Percentiles rank a stretch among this genome's conserved stretches.
phyloP scores from a whole-genome alignment of 2,329 filamentous ascomycete genomes.

The Aschersonia sp. region DNA sequence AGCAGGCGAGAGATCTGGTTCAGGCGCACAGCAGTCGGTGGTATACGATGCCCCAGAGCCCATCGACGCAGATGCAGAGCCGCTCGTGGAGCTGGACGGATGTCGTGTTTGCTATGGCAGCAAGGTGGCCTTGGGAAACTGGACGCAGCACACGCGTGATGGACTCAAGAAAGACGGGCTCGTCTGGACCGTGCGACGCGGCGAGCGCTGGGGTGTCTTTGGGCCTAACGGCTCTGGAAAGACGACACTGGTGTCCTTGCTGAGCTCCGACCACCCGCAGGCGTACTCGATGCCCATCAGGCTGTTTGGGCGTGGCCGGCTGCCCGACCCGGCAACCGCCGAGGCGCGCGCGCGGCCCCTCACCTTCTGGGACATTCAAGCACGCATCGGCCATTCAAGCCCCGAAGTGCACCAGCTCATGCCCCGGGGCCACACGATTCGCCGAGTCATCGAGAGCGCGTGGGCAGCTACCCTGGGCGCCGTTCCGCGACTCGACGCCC shows the following conservation, averaged over 20 bases:
- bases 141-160: slow-evolving; percentile 44
- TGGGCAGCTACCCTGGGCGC: slow-evolving; percentile 73
- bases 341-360: slow-evolving; percentile 40
- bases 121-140: slow-evolving; percentile 68
- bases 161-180: slow-evolving; percentile 43
- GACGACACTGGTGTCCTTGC: slow-evolving; percentile 81
- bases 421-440: slow-evolving; percentile 59
- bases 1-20: background rate
- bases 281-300: slow-evolving; percentile 79
- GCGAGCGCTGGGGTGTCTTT: slow-evolving; percentile 84
- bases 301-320: slow-evolving; percentile 67
- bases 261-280: slow-evolving; percentile 92
- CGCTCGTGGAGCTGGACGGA: slow-evolving; percentile 75
- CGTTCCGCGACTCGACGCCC: background rate
- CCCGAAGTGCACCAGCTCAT: slow-evolving; percentile 93
- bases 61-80: slow-evolving; percentile 34
- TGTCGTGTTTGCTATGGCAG: slow-evolving; percentile 69
- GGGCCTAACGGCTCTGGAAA: slow-evolving; percentile 93
- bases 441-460: slow-evolving; percentile 66
- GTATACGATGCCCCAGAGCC: slow-evolving; percentile 8
- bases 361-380: slow-evolving; percentile 85
- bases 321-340: slow-evolving; percentile 53
- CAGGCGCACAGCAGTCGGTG: background rate
- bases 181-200: slow-evolving; percentile 68
- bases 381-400: slow-evolving; percentile 79